Evolutionary conservation across 441 rosid genomes (phyloP).

Genomic region (Gossypium laxum): DNA sequence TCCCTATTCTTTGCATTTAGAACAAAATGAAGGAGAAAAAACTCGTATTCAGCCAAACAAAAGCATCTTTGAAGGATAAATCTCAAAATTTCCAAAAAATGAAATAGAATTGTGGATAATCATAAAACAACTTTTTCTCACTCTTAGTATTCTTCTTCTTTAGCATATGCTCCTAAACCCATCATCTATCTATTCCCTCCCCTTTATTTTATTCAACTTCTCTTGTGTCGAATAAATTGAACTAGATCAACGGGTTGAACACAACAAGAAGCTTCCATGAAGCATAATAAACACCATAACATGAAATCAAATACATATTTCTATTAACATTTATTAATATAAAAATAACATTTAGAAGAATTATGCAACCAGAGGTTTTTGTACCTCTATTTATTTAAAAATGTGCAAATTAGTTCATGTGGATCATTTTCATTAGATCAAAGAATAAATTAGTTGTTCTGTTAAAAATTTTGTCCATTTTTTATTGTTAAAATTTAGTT

Average conservation of each 20-base stretch:
- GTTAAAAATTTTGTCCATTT: no score
- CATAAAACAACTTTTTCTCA: conserved; percentile 16
- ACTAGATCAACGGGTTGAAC: background rate
- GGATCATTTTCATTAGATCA: no score
- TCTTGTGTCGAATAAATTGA: background rate
- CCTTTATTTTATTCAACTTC: conserved; percentile 16
- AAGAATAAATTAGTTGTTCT: no score
- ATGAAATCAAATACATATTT: no score
- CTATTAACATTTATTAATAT: no score
- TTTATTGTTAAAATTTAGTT: no score
- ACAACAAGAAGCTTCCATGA: no score
- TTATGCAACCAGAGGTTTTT: no score
- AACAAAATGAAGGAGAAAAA: conserved; percentile 19
- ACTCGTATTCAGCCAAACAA: conserved; percentile 29
- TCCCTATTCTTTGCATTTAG: conserved; percentile 29
- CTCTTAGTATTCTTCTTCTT: conserved; percentile 1
- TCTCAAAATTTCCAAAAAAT: conserved; percentile 10
- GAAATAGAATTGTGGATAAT: conserved; percentile 34
- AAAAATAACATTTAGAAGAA: no score
- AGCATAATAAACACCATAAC: no score
- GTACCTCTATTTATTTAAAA: no score
- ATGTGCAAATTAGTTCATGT: no score
- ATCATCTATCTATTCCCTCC: conserved; percentile 12
- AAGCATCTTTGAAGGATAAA: conserved; percentile 40
- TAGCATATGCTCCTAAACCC: conserved; percentile 25